phyloP scores from a whole-genome alignment of 2,329 filamentous ascomycete genomes.

The Nemania sp. region DNA sequence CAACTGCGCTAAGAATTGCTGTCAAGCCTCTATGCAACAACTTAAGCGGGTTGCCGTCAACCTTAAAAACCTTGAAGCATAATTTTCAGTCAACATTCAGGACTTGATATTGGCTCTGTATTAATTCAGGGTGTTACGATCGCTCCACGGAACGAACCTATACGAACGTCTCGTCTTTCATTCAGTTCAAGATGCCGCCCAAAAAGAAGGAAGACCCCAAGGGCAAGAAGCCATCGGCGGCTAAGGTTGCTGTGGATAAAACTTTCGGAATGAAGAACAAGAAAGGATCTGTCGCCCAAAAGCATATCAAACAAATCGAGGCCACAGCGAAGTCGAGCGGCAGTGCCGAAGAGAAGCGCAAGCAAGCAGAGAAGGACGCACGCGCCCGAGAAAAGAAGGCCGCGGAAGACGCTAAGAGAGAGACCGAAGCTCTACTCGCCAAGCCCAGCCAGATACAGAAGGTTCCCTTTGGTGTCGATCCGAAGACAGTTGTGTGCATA shows the following conservation, averaged over 20 bases:
- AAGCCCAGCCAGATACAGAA: constrained; percentile 96
- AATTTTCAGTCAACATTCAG: constrained; percentile 16
- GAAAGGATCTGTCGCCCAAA: constrained; percentile 90
- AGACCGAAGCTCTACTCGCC: constrained; percentile 80
- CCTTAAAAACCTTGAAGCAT: constrained; percentile 7
- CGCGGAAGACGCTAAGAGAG: constrained; percentile 79
- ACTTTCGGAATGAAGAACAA: constrained; percentile 99
- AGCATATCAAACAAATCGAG: constrained; percentile 82
- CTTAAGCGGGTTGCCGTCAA: constrained; percentile 26
- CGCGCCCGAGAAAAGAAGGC: constrained; percentile 89
- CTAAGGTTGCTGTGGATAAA: constrained; percentile 83
- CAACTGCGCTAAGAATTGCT: constrained; percentile 32
- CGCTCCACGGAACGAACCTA: too few species aligned
- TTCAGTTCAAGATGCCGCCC: constrained; percentile 68
- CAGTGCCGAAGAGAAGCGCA: constrained; percentile 85
- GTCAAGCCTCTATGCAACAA: constrained; percentile 9
- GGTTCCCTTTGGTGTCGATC: constrained; percentile 95
- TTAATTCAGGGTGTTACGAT: too few species aligned
- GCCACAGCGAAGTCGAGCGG: constrained; percentile 74
- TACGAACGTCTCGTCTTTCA: not conserved
- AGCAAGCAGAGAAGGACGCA: constrained; percentile 65
- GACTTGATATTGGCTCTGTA: too few species aligned
- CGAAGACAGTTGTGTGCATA: constrained; percentile 94
- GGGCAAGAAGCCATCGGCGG: constrained; percentile 58
- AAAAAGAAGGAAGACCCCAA: constrained; percentile 59